Evolutionary conservation across 1,284 basidiomycete species (phyloP).

Genomic region (Meira miltonrushii): DNA sequence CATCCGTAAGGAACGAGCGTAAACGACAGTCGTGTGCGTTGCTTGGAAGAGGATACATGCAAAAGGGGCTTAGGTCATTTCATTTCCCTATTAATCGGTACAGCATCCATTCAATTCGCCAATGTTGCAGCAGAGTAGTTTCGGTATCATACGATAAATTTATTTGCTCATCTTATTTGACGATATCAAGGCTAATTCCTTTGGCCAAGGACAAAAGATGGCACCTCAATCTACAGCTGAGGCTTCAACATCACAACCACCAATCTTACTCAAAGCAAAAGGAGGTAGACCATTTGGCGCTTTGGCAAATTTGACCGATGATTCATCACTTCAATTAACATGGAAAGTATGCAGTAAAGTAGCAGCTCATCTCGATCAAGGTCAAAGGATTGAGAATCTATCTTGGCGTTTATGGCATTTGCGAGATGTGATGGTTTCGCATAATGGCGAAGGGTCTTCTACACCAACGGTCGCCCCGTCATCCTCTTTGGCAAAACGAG

Average conservation of each 20-base stretch:
- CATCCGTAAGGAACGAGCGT: no score
- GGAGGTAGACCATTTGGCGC: conserved; percentile 36
- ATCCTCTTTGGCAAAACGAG: not conserved
- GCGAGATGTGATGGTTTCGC: conserved; percentile 28
- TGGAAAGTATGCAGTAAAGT: conserved; percentile 37
- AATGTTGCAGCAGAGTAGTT: no score
- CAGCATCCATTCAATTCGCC: no score
- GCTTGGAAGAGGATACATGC: no score
- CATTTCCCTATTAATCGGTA: no score
- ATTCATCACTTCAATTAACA: conserved; percentile 28
- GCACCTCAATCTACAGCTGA: no score
- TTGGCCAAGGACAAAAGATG: no score
- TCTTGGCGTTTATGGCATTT: conserved; percentile 41
- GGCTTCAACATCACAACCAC: not conserved
- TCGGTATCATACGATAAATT: no score
- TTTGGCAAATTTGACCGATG: conserved; percentile 35
- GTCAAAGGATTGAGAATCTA: conserved; percentile 41
- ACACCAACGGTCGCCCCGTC: conserved; percentile 18
- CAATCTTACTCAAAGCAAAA: conserved; percentile 7
- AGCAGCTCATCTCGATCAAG: conserved; percentile 37
- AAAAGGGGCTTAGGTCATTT: no score
- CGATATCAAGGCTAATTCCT: no score
- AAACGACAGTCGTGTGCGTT: no score
- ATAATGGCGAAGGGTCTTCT: conserved; percentile 25
- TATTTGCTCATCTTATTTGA: no score